Percentiles rank a stretch among this genome's conserved stretches.
Conservation (phyloP, 805 yeast genomes). For the Kazachstania viticola region DNA sequence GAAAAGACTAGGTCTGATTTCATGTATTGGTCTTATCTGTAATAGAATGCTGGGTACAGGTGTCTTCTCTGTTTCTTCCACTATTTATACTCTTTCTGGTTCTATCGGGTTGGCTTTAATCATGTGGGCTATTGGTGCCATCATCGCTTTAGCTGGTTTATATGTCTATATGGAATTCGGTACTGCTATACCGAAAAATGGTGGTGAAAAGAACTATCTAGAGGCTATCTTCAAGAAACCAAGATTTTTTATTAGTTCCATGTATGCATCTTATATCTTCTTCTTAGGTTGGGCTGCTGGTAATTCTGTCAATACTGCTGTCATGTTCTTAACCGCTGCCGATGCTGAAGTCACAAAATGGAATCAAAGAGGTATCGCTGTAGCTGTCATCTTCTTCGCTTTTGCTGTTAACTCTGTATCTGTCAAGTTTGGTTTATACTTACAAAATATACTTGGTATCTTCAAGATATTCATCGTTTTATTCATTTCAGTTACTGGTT, state of each 20-base stretch:
- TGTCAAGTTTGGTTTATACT: slow-evolving; percentile 53
- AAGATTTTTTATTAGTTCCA: slow-evolving; percentile 49
- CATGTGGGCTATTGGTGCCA: slow-evolving; percentile 65
- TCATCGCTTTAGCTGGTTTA: slow-evolving; percentile 53
- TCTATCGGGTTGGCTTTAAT: slow-evolving; percentile 63
- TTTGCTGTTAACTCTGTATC: slow-evolving; percentile 49
- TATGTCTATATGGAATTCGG: slow-evolving; percentile 76
- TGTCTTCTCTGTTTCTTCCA: slow-evolving; percentile 59
- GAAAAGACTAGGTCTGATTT: slow-evolving; percentile 37
- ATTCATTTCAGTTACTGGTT: slow-evolving; percentile 65
- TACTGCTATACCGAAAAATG: slow-evolving; percentile 65
- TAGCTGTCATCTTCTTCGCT: slow-evolving; percentile 62
- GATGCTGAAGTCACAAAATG: slow-evolving; percentile 55
- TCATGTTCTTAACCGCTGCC: slow-evolving; percentile 66
- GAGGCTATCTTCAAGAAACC: slow-evolving; percentile 64
- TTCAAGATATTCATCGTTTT: slow-evolving; percentile 63
- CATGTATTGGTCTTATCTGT: slow-evolving; percentile 54
- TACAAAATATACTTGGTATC: slow-evolving; percentile 56
- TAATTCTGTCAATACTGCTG: slow-evolving; percentile 71
- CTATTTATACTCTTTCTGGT: slow-evolving; percentile 40
- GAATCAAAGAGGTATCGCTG: slow-evolving; percentile 69
- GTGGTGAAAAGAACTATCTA: slow-evolving; percentile 77
- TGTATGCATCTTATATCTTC: slow-evolving; percentile 61
- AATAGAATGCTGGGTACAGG: slow-evolving; percentile 71
- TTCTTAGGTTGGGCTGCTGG: slow-evolving; percentile 82